phyloP scores from a whole-genome alignment of 495 filamentous ascomycete genomes.

The Cudoniella acicularis region DNA sequence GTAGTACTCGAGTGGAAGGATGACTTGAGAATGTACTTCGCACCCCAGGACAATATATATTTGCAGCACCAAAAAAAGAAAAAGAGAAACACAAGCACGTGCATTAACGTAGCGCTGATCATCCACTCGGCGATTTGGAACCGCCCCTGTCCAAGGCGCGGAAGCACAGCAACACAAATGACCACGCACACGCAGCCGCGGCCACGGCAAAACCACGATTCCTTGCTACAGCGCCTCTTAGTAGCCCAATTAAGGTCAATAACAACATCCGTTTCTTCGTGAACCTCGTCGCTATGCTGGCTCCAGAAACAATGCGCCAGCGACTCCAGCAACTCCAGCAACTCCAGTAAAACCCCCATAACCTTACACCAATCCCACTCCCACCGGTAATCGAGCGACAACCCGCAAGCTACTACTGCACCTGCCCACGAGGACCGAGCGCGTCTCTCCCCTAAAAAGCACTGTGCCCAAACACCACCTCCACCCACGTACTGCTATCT shows the following conservation, averaged over 20 bases:
- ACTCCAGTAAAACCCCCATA: neutral
- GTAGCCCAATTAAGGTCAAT: neutral
- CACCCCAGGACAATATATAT: too few relatives aligned
- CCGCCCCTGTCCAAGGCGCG: too few relatives aligned
- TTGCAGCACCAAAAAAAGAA: too few relatives aligned
- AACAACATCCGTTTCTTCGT: neutral
- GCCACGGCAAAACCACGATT: neutral
- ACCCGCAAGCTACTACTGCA: neutral
- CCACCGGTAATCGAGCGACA: neutral
- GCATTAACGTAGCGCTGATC: too few relatives aligned
- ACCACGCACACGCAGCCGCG: too few relatives aligned
- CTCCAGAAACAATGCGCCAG: too few relatives aligned
- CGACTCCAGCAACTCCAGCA: neutral
- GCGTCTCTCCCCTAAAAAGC: constrained; percentile 2
- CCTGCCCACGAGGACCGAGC: constrained; percentile 9
- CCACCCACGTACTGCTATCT: neutral
- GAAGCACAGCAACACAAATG: neutral
- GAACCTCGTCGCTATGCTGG: neutral
- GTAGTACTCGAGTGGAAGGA: too few relatives aligned
- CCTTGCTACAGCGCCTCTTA: neutral
- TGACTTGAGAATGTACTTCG: too few relatives aligned
- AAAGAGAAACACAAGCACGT: too few relatives aligned
- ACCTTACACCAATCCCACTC: neutral
- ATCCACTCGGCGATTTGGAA: too few relatives aligned
- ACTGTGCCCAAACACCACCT: neutral